A percentile compares a stretch with the other conserved stretches of the same genome.
Evolutionary conservation across 2,329 filamentous ascomycete species (phyloP).

Genomic region (Colletotrichum neosansevieriae): DNA sequence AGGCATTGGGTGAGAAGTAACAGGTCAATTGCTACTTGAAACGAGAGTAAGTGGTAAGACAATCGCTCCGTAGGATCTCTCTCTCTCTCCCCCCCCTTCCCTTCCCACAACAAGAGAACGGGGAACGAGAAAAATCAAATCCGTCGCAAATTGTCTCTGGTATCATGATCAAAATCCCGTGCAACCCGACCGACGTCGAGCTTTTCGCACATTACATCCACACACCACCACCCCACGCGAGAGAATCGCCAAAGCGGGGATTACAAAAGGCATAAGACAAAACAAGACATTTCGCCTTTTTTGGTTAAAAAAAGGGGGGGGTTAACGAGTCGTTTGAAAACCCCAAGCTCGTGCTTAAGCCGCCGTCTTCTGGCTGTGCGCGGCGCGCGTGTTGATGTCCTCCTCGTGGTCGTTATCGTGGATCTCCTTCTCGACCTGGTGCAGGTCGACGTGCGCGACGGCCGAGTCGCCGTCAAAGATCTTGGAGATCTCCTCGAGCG

Average conservation of each 20-base stretch:
- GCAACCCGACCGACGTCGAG: background rate
- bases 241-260: slow-evolving; percentile 21
- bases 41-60: slow-evolving; percentile 35
- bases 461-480: slow-evolving; percentile 77
- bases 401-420: slow-evolving; percentile 51
- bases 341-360: slow-evolving; percentile 34
- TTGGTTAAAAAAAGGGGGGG: too few relatives aligned
- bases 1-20: slow-evolving; percentile 15
- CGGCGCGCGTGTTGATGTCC: slow-evolving; percentile 46
- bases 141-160: slow-evolving; percentile 27
- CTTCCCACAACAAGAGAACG: too few relatives aligned
- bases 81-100: too few relatives aligned
- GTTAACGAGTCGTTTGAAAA: too few relatives aligned
- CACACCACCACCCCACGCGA: background rate
- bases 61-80: background rate
- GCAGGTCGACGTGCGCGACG: slow-evolving; percentile 65
- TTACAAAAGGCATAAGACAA: slow-evolving; percentile 6
- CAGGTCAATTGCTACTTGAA: slow-evolving; percentile 30
- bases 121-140: too few relatives aligned
- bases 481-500: slow-evolving; percentile 76
- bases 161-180: slow-evolving; percentile 30
- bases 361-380: slow-evolving; percentile 42
- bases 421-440: slow-evolving; percentile 68
- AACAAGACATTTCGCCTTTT: too few relatives aligned
- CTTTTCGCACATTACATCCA: slow-evolving; percentile 28